Evolutionary conservation across 345 rosid genomes (phyloP), one percentile per base, ranked within the genome.

Genomic region (Sisymbrium altissimum): DNA sequence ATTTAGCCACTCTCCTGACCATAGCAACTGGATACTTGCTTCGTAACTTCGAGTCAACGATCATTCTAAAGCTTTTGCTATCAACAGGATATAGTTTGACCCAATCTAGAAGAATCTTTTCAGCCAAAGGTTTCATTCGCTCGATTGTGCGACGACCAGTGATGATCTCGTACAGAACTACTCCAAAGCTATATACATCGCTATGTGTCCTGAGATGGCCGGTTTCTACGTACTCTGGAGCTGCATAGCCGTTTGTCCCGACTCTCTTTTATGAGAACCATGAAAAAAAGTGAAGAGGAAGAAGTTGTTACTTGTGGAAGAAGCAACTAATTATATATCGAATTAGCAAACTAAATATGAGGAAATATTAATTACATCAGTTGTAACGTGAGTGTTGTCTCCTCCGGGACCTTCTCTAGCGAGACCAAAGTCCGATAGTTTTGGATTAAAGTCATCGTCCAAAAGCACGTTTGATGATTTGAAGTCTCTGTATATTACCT

Each of bases 401-500:
- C 86, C 99, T 6, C 75, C 71, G 0, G 99, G 99, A 57, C 99
- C 99, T 83, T 90, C 99, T 81, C 97, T 85, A 19, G 99, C 97
- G 71, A 95, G 89, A 45, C 99, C 99, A 40, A 95, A 95, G 73
- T 95, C 99, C 1, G 99, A 95, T 66, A 95, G 82, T 76, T 95
- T 92, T 4, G 96, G 80, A 56, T 74, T 80, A 10, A 88, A 87
- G 25, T 79, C 78, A 52, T 80, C 81, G 7, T 92, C 90, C 81
- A 95, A 70, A 15, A 95, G 93, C 75, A 95, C 96, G 50, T 95
- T 95, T 14, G 99, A 86, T 64, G 92, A 60, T 71, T 95, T 95
- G 79, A 92, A 92, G 75, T 95, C 99, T 62, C 99, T 85, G 72
- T 86, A 95, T 81, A 95, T 95, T 25, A 95, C 91, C 99, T 95